Evolutionary conservation across 352 stramenopile species (phyloP).

Genomic region (Blastocystis sp.): DNA sequence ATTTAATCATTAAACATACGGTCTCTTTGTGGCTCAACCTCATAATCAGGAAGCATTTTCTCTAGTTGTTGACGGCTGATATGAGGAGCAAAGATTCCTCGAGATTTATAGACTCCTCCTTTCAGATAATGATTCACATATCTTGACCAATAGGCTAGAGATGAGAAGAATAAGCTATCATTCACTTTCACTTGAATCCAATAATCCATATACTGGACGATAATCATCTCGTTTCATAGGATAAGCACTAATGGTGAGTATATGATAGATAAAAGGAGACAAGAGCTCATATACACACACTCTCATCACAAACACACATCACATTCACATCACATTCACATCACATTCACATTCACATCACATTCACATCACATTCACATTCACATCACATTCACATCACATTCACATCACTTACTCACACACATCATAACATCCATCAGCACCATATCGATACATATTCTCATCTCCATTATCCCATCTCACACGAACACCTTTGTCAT

Average conservation of each 20-base stretch:
- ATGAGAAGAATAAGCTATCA: background rate
- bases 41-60: conserved; percentile 56
- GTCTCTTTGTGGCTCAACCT: conserved; percentile 7
- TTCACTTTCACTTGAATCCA: conserved; percentile 11
- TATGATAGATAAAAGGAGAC: background rate
- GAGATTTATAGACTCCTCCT: conserved; percentile 5
- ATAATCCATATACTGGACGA: conserved; percentile 17
- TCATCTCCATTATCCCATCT: conserved; percentile 53
- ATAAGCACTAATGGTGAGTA: conserved; percentile 14
- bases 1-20: background rate
- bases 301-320: background rate
- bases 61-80: conserved; percentile 23
- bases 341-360: too few relatives aligned
- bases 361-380: background rate
- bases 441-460: conserved; percentile 61
- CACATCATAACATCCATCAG: conserved; percentile 54
- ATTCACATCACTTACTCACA: conserved; percentile 3
- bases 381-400: too few relatives aligned
- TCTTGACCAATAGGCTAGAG: conserved; percentile 55
- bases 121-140: conserved; percentile 45
- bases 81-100: conserved; percentile 54
- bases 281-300: background rate
- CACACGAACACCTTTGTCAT: conserved; percentile 36
- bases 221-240: conserved; percentile 49
- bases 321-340: too few relatives aligned